These are phyloP conservation scores for Citrullus mucosospermus DNA, from an alignment of 306 rosid genomes.

Conservation along the genomic window DNA sequence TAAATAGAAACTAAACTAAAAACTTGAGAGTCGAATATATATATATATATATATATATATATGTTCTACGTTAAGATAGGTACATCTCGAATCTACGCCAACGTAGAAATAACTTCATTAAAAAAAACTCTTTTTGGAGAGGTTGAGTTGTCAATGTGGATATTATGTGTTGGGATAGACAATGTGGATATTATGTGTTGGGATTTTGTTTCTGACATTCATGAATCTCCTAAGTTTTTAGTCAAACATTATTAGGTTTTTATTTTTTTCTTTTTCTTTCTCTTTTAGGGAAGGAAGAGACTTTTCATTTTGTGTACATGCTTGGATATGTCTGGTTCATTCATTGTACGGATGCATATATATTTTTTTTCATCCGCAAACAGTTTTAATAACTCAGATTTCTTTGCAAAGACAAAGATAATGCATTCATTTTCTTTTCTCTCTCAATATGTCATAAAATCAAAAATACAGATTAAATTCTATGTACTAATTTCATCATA, in stretches of 20 bases:
- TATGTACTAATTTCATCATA: not conserved
- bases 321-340: conserved; percentile 22
- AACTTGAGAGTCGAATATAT: too few species aligned
- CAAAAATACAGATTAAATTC: not conserved
- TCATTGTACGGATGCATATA: conserved; percentile 9
- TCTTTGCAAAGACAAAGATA: conserved; percentile 5
- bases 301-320: conserved; percentile 18
- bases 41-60: too few species aligned
- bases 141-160: conserved; percentile 23
- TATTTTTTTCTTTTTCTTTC: not conserved
- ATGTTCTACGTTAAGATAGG: too few species aligned
- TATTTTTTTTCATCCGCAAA: not conserved
- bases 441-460: not conserved
- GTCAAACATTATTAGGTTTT: conserved; percentile 5
- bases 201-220: conserved; percentile 54
- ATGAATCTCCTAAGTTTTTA: conserved; percentile 38
- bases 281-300: conserved; percentile 3
- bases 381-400: not conserved
- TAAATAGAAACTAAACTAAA: too few species aligned
- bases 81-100: too few species aligned
- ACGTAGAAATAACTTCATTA: too few species aligned
- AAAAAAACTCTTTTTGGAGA: not conserved
- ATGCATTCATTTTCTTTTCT: conserved; percentile 12
- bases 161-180: conserved; percentile 10
- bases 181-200: conserved; percentile 49